Evolutionary conservation across 352 stramenopile species (phyloP), one percentile per base, ranked within the genome.

Genomic region (Blastocystis sp.): DNA sequence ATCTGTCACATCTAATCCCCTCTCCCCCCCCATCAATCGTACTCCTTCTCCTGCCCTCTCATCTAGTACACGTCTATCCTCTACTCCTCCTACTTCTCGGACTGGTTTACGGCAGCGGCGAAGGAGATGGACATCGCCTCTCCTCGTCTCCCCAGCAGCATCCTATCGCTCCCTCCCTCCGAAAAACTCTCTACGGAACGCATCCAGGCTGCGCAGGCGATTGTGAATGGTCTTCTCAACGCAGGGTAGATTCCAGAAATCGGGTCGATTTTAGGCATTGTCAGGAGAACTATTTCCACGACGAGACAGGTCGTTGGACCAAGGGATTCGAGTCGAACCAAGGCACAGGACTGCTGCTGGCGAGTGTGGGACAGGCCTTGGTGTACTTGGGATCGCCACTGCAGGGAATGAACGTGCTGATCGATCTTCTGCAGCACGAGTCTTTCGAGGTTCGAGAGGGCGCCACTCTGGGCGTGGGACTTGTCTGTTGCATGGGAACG

Each of bases 191-290:
- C 50, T 8, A 84, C 20, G 9, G 73, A 64, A 55, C 26, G 43
- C 43, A 43, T 45, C 6, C 73, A 84, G 50, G 73, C 73, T 26
- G 23, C 73, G 8, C 73, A 64, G n/a, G 15, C 73, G 7, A 66
- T 84, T 43, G 73, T 84, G 20, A 84, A 84, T 43, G 73, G 73
- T 7, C 73, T 84, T 15, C 39, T 84, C 20, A 84, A 84, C 26
- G 20, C 55, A 9, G 73, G 73, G 73, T 84, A 34, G 15, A 5
- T 6, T 9, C n/a, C 20, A 23, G 23, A 29, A 18, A 18, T 8
- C 29, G 6, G 3, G 9, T 84, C 18, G 47, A 23, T 4, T n/a
- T 7, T 66, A 84, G 73, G 2, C 73, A 84, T 43, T 26, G 73
- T 45, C 53, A 23, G 29, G 73, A 84, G 47, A n/a, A 43, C 18